phyloP scores from a whole-genome alignment of 331 rosid species.

The Ulmus americana region DNA sequence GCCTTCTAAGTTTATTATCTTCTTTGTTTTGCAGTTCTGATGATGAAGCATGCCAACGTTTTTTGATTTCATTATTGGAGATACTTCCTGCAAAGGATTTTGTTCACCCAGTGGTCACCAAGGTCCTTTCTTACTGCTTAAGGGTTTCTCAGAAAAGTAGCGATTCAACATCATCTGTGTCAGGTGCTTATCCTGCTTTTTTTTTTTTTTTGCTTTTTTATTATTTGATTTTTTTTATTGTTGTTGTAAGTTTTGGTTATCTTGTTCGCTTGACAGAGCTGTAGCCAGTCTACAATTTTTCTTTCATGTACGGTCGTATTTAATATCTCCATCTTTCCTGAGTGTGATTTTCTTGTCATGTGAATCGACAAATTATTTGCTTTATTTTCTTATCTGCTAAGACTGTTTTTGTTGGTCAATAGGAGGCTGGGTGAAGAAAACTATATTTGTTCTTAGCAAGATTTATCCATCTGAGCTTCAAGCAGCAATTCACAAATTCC shows the following conservation, averaged over 20 bases:
- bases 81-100: conserved; percentile 43
- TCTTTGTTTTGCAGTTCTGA: conserved; percentile 50
- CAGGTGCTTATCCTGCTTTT: conserved; percentile 38
- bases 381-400: neutral
- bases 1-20: conserved; percentile 21
- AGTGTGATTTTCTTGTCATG: neutral
- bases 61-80: conserved; percentile 65
- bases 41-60: conserved; percentile 46
- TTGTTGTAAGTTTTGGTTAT: neutral
- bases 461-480: conserved; percentile 73
- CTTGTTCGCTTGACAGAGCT: neutral
- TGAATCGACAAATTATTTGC: neutral
- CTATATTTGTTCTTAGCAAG: conserved; percentile 46
- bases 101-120: conserved; percentile 52
- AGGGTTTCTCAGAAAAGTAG: conserved; percentile 40
- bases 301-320: neutral
- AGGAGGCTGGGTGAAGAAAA: conserved; percentile 73
- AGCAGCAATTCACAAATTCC: conserved; percentile 61
- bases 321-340: neutral
- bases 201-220: neutral
- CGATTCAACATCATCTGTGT: conserved; percentile 34
- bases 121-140: conserved; percentile 57
- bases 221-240: neutral
- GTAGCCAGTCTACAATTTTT: neutral
- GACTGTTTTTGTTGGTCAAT: conserved; percentile 18